These are phyloP conservation scores for Xanthoconium purpureum DNA, from an alignment of 768 basidiomycete species.

Conservation along the genomic window DNA sequence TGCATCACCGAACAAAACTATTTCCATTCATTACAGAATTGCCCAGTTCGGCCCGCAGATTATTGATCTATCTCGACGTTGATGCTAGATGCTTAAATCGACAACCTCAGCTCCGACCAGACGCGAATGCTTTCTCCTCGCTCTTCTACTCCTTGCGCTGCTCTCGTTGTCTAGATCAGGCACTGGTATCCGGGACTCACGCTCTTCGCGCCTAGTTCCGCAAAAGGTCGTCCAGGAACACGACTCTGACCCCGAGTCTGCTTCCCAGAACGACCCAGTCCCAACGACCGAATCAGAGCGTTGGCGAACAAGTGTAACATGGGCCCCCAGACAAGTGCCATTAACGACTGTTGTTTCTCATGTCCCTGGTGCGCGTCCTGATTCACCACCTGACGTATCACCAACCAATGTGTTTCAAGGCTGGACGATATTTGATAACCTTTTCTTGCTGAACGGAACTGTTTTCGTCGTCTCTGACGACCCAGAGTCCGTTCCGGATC, in stretches of 20 bases:
- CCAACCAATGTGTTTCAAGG: constrained; percentile 41
- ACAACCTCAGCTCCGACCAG: constrained; percentile 44
- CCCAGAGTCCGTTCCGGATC: constrained; percentile 62
- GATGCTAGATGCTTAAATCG: constrained; percentile 20
- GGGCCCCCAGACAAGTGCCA: constrained; percentile 42
- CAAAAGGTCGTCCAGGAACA: constrained; percentile 6
- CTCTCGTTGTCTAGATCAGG: constrained; percentile 40
- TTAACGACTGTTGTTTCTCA: constrained; percentile 70
- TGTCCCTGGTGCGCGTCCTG: constrained; percentile 54
- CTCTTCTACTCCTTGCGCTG: constrained; percentile 45
- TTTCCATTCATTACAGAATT: background rate
- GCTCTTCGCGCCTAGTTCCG: constrained; percentile 4
- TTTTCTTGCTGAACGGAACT: constrained; percentile 80
- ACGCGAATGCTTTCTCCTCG: constrained; percentile 53
- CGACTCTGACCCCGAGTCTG: background rate
- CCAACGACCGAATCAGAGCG: constrained; percentile 19
- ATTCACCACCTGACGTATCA: background rate
- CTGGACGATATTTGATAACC: constrained; percentile 85
- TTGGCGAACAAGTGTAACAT: constrained; percentile 38
- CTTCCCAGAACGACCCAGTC: constrained; percentile 4
- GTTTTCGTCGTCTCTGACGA: constrained; percentile 79
- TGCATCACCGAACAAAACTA: background rate
- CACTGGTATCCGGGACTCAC: constrained; percentile 3
- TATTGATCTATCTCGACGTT: background rate
- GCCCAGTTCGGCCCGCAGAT: background rate